phyloP scores from a whole-genome alignment of 2,329 filamentous ascomycete genomes.

The Epicoccum sorghinum region DNA sequence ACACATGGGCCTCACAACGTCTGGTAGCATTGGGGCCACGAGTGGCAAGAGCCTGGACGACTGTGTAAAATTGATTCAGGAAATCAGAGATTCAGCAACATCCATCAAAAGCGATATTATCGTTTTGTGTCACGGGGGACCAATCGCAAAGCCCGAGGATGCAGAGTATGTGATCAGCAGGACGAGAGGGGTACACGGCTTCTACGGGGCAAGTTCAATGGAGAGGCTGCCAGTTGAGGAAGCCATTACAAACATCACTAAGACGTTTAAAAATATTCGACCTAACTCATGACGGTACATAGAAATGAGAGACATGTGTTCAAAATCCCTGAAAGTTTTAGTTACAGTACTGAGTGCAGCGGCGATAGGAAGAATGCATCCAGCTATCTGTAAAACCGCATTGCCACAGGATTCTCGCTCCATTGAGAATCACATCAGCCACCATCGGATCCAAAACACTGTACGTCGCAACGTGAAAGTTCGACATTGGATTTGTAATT shows the following conservation, averaged over 20 bases:
- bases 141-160: constrained; percentile 68
- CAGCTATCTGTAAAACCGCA: too few species aligned
- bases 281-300: neutral
- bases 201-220: constrained; percentile 74
- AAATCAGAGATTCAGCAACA: constrained; percentile 66
- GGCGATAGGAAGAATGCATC: too few species aligned
- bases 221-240: constrained; percentile 71
- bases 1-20: constrained; percentile 71
- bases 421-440: too few species aligned
- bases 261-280: constrained; percentile 57
- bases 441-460: too few species aligned
- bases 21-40: constrained; percentile 68
- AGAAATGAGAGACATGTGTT: too few species aligned
- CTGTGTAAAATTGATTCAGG: constrained; percentile 66
- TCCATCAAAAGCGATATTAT: constrained; percentile 64
- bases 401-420: too few species aligned
- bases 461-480: too few species aligned
- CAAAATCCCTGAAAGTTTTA: too few species aligned
- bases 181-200: constrained; percentile 71
- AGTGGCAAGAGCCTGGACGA: constrained; percentile 68
- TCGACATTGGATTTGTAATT: too few species aligned
- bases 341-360: too few species aligned
- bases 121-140: constrained; percentile 73
- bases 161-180: constrained; percentile 66
- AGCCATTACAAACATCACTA: constrained; percentile 66